Evolutionary conservation across 2,329 filamentous ascomycete species (phyloP).

Genomic region (Nemania sp.): DNA sequence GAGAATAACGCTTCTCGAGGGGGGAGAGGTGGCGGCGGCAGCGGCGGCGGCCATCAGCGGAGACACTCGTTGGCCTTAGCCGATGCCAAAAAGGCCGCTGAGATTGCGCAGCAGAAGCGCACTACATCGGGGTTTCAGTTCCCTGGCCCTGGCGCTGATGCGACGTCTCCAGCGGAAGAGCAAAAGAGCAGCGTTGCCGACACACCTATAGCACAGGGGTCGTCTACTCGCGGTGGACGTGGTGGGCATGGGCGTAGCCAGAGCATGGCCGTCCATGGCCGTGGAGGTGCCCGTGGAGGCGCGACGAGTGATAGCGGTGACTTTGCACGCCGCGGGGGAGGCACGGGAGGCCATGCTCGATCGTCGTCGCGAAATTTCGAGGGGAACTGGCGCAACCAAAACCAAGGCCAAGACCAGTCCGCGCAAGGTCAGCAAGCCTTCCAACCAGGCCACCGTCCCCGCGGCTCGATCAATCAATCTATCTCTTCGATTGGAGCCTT

Average conservation of each 20-base stretch:
- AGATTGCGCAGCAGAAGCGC: constrained; percentile 93
- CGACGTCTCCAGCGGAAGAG: constrained; percentile 60
- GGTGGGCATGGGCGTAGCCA: constrained; percentile 76
- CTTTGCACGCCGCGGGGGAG: constrained; percentile 75
- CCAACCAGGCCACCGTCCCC: constrained; percentile 87
- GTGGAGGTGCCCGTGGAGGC: constrained; percentile 70
- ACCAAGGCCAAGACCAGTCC: constrained; percentile 67
- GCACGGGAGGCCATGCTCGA: constrained; percentile 70
- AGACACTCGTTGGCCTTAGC: constrained; percentile 92
- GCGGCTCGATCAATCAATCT: constrained; percentile 83
- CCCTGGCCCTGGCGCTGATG: constrained; percentile 70
- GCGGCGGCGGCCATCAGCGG: constrained; percentile 80
- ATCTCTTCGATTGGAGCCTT: constrained; percentile 83
- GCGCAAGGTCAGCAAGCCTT: constrained; percentile 68
- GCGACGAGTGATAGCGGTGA: constrained; percentile 61
- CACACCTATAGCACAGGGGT: constrained; percentile 45
- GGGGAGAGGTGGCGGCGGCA: constrained; percentile 65
- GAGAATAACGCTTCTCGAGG: constrained; percentile 75
- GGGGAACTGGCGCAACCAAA: constrained; percentile 91
- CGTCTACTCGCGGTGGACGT: constrained; percentile 57
- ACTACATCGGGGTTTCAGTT: constrained; percentile 95
- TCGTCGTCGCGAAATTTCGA: constrained; percentile 93
- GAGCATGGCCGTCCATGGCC: constrained; percentile 80
- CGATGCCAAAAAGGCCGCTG: constrained; percentile 96
- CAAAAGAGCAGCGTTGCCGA: constrained; percentile 54